Conservation (phyloP, 805 yeast species). For the Wickerhamiella vanderwaltii region DNA sequence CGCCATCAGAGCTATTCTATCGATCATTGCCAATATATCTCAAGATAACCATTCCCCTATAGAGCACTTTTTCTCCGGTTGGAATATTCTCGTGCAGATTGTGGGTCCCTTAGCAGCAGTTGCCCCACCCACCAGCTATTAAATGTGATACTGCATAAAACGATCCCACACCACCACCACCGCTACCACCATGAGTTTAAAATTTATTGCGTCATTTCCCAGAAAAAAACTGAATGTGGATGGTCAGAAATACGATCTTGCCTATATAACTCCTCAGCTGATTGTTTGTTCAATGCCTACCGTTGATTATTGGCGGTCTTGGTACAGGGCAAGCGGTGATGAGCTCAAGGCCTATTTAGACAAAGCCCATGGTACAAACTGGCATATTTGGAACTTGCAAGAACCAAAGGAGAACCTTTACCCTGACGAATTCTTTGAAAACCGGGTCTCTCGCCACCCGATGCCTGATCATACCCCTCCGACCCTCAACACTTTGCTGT, state of each 20-base stretch:
- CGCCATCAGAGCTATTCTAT: too few species aligned
- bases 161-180: too few species aligned
- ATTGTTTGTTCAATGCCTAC: constrained; percentile 73
- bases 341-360: constrained; percentile 41
- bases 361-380: constrained; percentile 37
- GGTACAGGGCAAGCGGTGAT: constrained; percentile 41
- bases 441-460: constrained; percentile 35
- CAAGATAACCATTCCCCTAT: too few species aligned
- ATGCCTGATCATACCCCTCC: constrained; percentile 75
- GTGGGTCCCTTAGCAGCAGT: too few species aligned
- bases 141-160: too few species aligned
- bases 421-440: constrained; percentile 30
- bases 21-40: too few species aligned
- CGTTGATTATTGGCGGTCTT: constrained; percentile 30
- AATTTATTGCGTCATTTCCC: constrained; percentile 22
- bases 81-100: too few species aligned
- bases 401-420: constrained; percentile 38
- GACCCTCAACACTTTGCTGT: constrained; percentile 40
- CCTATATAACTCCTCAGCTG: constrained; percentile 51
- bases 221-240: constrained; percentile 20
- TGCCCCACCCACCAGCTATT: too few species aligned
- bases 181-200: not conserved
- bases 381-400: constrained; percentile 68
- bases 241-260: constrained; percentile 41
- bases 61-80: too few species aligned